These are phyloP conservation scores for Cucurbita ficifolia DNA, from an alignment of 306 rosid species.

Conservation along the genomic window DNA sequence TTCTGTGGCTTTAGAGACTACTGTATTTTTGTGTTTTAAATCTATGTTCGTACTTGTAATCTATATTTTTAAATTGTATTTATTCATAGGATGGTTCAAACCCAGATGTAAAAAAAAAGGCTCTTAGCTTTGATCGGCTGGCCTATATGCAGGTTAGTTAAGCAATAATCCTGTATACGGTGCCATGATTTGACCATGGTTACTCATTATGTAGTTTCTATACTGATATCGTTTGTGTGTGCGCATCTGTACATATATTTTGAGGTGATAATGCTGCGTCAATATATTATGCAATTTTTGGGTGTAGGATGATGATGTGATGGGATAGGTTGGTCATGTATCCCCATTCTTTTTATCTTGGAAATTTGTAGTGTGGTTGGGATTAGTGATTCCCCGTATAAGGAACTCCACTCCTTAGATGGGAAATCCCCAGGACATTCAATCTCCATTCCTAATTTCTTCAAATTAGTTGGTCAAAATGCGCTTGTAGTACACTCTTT, in stretches of 20 bases:
- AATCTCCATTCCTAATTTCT: neutral
- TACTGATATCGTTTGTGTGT: neutral
- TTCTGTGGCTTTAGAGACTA: conserved; percentile 5
- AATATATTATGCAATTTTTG: neutral
- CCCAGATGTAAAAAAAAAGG: conserved; percentile 56
- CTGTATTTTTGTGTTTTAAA: conserved; percentile 6
- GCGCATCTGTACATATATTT: too few species aligned
- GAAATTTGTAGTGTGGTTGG: neutral
- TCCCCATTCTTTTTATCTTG: neutral
- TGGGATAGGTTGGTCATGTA: neutral
- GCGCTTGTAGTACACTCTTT: neutral
- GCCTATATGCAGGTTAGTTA: conserved; percentile 77
- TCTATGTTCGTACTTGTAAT: neutral
- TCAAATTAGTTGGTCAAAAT: neutral
- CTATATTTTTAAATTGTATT: neutral
- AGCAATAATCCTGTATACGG: neutral
- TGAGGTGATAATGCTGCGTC: neutral
- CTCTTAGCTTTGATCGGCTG: conserved; percentile 65
- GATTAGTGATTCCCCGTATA: neutral
- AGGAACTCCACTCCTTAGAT: neutral
- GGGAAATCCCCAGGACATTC: neutral
- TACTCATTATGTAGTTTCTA: neutral
- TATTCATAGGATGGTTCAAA: conserved; percentile 65
- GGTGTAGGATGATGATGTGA: neutral
- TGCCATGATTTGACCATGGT: neutral